Evolutionary conservation across 2,329 filamentous ascomycete genomes (phyloP).

Genomic region (Aspergillus niger): DNA sequence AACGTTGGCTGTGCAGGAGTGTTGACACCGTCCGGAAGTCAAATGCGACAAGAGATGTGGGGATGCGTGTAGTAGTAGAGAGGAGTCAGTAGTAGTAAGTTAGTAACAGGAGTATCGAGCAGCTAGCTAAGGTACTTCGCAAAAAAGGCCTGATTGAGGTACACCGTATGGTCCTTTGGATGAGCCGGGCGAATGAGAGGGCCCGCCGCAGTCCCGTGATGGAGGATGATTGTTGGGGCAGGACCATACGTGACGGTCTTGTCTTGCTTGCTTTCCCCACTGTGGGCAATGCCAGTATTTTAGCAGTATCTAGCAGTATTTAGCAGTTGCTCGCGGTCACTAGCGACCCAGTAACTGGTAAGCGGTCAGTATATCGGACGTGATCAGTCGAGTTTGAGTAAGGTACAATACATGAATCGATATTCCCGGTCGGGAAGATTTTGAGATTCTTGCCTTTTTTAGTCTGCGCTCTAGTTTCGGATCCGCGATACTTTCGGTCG

Average conservation of each 20-base stretch:
- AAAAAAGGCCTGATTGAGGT: no score
- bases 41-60: no score
- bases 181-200: neutral
- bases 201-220: neutral
- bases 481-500: neutral
- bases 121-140: neutral
- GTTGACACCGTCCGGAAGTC: no score
- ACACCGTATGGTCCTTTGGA: neutral
- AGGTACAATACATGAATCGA: no score
- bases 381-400: no score
- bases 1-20: slow-evolving; percentile 12
- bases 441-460: neutral
- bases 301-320: no score
- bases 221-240: neutral
- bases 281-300: no score
- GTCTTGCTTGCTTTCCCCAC: no score
- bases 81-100: neutral
- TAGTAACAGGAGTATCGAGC: neutral
- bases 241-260: neutral
- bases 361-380: no score
- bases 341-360: no score
- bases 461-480: neutral
- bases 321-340: no score
- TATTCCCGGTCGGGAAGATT: neutral
- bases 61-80: neutral